Conservation (phyloP, 2,329 filamentous ascomycete genomes). For the Ilyonectria destructans region DNA sequence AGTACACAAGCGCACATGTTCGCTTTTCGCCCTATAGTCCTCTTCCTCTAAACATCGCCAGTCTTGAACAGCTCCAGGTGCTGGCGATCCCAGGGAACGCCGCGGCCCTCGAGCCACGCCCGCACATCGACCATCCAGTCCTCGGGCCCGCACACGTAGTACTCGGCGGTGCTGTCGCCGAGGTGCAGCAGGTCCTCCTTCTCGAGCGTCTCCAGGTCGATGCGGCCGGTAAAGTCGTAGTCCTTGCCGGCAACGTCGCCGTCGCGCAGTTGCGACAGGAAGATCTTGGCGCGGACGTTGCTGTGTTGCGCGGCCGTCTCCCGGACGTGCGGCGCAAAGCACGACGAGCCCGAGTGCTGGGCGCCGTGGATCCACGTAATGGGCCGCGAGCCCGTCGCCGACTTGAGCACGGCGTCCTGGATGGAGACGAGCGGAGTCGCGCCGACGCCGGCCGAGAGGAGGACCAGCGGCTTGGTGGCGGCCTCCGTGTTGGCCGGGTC, state of each 20-base stretch:
- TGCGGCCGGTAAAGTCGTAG: constrained; percentile 72
- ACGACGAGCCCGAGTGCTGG: constrained; percentile 65
- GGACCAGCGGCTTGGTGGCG: constrained; percentile 70
- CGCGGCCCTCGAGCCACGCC: constrained; percentile 66
- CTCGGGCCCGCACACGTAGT: constrained; percentile 81
- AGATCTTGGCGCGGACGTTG: constrained; percentile 64
- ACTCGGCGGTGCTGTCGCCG: constrained; percentile 70
- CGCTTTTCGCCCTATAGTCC: neutral
- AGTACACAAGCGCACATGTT: neutral
- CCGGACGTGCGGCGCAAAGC: constrained; percentile 71
- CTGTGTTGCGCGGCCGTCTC: constrained; percentile 56
- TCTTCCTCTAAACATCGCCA: constrained; percentile 55
- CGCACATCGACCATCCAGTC: constrained; percentile 78
- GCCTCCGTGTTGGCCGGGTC: constrained; percentile 62
- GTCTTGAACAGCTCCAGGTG: constrained; percentile 80
- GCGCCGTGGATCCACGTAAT: constrained; percentile 78
- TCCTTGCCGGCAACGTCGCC: constrained; percentile 66
- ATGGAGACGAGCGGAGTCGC: constrained; percentile 79
- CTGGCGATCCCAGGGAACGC: constrained; percentile 73
- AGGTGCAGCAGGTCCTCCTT: constrained; percentile 69
- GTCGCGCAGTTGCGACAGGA: constrained; percentile 67
- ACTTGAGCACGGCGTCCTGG: constrained; percentile 67
- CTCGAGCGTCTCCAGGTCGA: constrained; percentile 72
- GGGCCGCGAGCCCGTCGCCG: constrained; percentile 56
- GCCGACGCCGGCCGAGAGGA: constrained; percentile 80